Evolutionary conservation across 2,329 filamentous ascomycete species (phyloP).

Genomic region (Talaromyces sp.): DNA sequence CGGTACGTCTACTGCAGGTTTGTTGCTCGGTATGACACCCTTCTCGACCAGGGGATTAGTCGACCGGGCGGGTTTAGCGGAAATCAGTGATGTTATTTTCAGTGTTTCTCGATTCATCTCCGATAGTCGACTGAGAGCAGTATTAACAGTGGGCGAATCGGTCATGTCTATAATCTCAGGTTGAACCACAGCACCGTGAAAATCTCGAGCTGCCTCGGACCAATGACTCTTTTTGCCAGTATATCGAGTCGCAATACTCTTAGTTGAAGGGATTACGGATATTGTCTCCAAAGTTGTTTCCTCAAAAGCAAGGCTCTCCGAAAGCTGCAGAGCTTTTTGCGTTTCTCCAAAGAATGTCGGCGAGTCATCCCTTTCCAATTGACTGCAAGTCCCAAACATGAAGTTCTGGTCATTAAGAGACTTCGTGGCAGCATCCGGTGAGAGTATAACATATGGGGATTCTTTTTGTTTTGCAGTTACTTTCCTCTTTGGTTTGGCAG

Average conservation of each 20-base stretch:
- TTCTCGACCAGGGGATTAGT: background rate
- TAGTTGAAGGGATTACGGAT: conserved; percentile 7
- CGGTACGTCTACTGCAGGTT: background rate
- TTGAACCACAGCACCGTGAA: conserved; percentile 62
- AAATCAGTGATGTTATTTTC: conserved; percentile 21
- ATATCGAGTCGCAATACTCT: conserved; percentile 25
- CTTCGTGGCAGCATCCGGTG: conserved; percentile 65
- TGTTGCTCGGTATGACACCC: background rate
- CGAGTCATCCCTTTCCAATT: conserved; percentile 70
- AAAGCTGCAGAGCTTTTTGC: conserved; percentile 32
- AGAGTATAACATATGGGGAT: conserved; percentile 60
- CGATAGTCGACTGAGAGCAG: conserved; percentile 6
- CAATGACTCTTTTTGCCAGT: conserved; percentile 55
- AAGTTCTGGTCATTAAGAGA: conserved; percentile 69
- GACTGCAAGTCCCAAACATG: conserved; percentile 82
- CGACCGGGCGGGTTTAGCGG: background rate
- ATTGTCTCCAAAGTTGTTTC: background rate
- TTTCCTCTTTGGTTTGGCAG: conserved; percentile 20
- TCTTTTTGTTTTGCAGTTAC: conserved; percentile 23
- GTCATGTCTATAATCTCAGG: conserved; percentile 61
- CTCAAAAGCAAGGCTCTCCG: conserved; percentile 23
- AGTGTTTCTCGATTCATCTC: conserved; percentile 16
- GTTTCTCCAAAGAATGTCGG: conserved; percentile 51
- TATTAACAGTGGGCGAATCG: conserved; percentile 34
- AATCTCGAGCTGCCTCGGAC: conserved; percentile 66